These are phyloP conservation scores for Ulota crispa DNA, from an alignment of 225 moss, liverwort and hornwort species.

Conservation along the genomic window DNA sequence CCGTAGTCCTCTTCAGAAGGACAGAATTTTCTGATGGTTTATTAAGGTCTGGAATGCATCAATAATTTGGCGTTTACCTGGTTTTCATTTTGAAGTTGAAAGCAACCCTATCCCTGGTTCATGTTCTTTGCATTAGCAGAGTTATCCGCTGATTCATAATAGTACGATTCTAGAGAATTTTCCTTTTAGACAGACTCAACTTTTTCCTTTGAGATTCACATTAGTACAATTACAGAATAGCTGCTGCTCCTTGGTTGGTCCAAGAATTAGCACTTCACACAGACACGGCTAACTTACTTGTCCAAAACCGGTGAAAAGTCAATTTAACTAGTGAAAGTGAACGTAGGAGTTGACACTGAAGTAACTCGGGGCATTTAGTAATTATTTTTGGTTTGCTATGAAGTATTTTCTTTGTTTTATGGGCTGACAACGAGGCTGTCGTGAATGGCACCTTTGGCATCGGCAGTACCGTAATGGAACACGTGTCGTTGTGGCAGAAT, in stretches of 20 bases:
- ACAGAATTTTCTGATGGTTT: background rate
- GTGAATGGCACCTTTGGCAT: background rate
- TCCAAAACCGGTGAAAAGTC: background rate
- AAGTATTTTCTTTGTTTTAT: background rate
- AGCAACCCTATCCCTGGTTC: background rate
- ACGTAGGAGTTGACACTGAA: background rate
- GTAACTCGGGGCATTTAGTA: background rate
- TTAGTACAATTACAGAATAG: too few relatives aligned
- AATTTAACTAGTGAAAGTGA: background rate
- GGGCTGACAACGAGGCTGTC: conserved; percentile 2
- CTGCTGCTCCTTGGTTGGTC: background rate
- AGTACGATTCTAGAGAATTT: too few relatives aligned
- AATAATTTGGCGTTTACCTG: background rate
- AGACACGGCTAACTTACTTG: background rate
- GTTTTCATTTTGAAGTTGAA: background rate
- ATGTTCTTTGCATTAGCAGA: too few relatives aligned
- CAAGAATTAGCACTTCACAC: background rate
- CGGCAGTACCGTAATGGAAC: conserved; percentile 7
- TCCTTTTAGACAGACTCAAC: too few relatives aligned
- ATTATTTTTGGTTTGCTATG: background rate
- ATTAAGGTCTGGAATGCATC: background rate
- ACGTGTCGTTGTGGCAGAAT: conserved; percentile 48
- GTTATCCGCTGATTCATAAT: too few relatives aligned
- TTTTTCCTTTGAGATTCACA: too few relatives aligned
- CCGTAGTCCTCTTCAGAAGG: too few relatives aligned